Conservation (phyloP, 495 filamentous ascomycete genomes). For the Lasiosphaeriaceae sp. region DNA sequence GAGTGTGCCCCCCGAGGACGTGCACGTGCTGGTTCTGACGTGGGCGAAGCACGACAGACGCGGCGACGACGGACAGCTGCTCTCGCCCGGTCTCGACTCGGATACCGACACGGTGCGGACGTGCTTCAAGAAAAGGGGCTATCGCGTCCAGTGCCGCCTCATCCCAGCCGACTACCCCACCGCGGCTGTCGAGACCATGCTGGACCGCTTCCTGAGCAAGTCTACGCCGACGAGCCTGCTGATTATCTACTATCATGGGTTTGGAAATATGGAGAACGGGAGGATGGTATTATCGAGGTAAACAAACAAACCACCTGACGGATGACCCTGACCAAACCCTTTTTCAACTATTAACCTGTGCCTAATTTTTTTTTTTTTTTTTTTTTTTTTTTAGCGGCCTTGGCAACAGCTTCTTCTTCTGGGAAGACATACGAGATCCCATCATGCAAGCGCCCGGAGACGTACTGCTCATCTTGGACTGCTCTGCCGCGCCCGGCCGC, state of each 20-base stretch:
- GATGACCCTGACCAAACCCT: too few relatives aligned
- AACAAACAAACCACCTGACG: background rate
- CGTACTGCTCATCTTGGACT: constrained; percentile 26
- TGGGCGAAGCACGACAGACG: constrained; percentile 16
- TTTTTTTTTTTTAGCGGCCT: background rate
- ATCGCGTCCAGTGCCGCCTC: constrained; percentile 22
- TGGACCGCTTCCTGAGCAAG: constrained; percentile 18
- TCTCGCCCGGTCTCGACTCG: constrained; percentile 4
- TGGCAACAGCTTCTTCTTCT: constrained; percentile 17
- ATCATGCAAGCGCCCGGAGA: constrained; percentile 20
- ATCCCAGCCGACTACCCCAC: constrained; percentile 26
- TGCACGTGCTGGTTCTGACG: constrained; percentile 23
- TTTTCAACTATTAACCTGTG: background rate
- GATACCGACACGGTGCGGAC: constrained; percentile 17
- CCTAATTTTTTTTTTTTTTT: background rate
- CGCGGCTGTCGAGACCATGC: constrained; percentile 22
- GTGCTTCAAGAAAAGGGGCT: constrained; percentile 22
- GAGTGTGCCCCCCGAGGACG: constrained; percentile 15
- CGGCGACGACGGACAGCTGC: constrained; percentile 16
- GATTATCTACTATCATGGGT: constrained; percentile 25
- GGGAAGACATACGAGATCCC: constrained; percentile 28
- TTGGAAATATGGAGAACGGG: constrained; percentile 17
- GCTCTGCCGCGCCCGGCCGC: constrained; percentile 8
- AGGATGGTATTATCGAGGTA: constrained; percentile 25
- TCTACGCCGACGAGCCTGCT: constrained; percentile 8